Evolutionary conservation across 1,284 basidiomycete species (phyloP).

Genomic region (Neonothopanus nambi): DNA sequence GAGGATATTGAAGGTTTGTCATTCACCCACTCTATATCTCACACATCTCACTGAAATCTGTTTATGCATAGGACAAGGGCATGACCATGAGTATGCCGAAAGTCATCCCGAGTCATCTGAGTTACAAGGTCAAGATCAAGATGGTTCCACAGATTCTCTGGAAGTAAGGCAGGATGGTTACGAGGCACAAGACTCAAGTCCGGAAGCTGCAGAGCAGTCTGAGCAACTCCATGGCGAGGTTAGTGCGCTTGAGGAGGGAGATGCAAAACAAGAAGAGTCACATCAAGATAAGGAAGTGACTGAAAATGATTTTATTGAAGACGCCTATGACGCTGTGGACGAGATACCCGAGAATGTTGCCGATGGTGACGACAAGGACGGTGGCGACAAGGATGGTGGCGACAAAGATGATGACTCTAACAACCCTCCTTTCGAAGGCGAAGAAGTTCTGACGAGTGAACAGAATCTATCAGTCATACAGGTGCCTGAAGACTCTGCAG

Average conservation of each 20-base stretch:
- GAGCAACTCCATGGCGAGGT: neutral
- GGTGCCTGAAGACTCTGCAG: no score
- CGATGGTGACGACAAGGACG: neutral
- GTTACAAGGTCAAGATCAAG: conserved; percentile 4
- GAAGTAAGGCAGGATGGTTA: no score
- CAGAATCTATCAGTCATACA: no score
- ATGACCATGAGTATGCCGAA: conserved; percentile 17
- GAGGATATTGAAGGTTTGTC: conserved; percentile 13
- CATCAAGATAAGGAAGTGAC: no score
- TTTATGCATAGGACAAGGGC: conserved; percentile 1
- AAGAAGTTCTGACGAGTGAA: no score
- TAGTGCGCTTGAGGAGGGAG: neutral
- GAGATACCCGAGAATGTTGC: neutral
- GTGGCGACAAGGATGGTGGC: neutral
- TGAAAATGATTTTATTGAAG: no score
- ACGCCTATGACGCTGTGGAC: neutral
- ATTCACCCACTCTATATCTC: neutral
- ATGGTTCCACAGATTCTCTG: neutral
- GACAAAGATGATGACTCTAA: neutral
- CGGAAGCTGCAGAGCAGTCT: no score
- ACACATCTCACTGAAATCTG: neutral
- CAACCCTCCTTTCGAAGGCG: no score
- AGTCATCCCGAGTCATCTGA: conserved; percentile 1
- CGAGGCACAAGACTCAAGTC: no score
- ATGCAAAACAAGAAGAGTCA: neutral